These are phyloP conservation scores for Aspergillus caelatus DNA, from an alignment of 2,329 filamentous ascomycete genomes.

Conservation along the genomic window DNA sequence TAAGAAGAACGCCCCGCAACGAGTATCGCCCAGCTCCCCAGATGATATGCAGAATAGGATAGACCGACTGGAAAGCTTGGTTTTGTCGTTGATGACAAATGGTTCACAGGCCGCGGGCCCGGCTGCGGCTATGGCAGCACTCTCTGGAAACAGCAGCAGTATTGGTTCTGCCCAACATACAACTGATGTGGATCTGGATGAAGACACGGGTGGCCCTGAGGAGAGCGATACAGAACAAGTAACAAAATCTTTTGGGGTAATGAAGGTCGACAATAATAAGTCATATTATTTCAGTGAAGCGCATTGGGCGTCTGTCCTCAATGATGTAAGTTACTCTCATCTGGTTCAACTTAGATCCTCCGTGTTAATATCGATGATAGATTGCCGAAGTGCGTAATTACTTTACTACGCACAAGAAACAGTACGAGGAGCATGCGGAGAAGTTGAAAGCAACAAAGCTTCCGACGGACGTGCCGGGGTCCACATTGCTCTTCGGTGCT, in stretches of 20 bases:
- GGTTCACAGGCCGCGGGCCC: constrained; percentile 66
- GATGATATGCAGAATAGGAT: constrained; percentile 99
- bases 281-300: constrained; percentile 80
- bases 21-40: constrained; percentile 64
- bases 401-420: constrained; percentile 82
- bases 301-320: constrained; percentile 79
- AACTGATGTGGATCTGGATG: constrained; percentile 49
- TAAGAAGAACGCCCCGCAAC: constrained; percentile 66
- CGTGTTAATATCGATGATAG: constrained; percentile 39
- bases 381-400: constrained; percentile 94
- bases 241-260: constrained; percentile 74
- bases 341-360: background rate
- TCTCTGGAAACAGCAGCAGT: constrained; percentile 47
- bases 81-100: constrained; percentile 91
- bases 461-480: constrained; percentile 60
- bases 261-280: constrained; percentile 79
- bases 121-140: constrained; percentile 61
- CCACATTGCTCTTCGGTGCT: constrained; percentile 77
- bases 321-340: constrained; percentile 57
- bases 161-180: constrained; percentile 41
- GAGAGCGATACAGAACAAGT: constrained; percentile 72
- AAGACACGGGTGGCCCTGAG: constrained; percentile 59
- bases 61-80: constrained; percentile 88
- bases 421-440: constrained; percentile 79
- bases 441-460: constrained; percentile 71